Base-by-base conservation (phyloP, 1,139 yeast genomes). In the Yamadazyma atmosphaerica region DNA sequence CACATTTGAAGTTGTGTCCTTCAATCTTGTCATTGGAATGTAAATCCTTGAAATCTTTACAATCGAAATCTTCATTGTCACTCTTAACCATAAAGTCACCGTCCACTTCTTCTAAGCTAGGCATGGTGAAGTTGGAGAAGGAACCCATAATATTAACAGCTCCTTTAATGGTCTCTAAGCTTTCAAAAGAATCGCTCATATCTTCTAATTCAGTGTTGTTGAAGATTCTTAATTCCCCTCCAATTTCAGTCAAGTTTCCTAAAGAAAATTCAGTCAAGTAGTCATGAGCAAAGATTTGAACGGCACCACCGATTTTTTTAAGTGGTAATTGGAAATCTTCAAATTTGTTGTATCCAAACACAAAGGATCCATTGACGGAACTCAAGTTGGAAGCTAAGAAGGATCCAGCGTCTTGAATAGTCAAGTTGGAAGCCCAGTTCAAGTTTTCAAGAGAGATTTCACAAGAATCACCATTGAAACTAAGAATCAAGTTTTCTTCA, bases 1-100 rank as follows among this genome's bases (percentile, higher is more conserved):
- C 54, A 60, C 77, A 72, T 49, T 60, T 61, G 58, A 55, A 68
- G 63, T 70, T 68, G 61, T 72, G 74, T 43, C 76, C 77, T 54
- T 68, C 61, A 46, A 70, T 69, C 50, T 62, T 63, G 37, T 61
- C 59, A 38, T 46, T 49, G 34, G 55, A 47, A 43, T 63, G 60
- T 52, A 63, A 64, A 44, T 56, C 50, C 47, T 68, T 57, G 54
- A 68, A 68, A 22, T 42, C 60, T 23, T 54, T 39, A 56, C 77
- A 72, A 48, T 61, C 61, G 47, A 71, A 68, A 40, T 69, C 68
- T 33, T 65, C 64, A 39, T 63, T 58, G 33, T 71, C 65, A 40
- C 72, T 58, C 35, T 52, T 45, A 38, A 71, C 61, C 33, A 59
- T 48, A 52, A 72, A 72, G 54, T 71, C 76, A 49, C 77, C 77